Base-by-base conservation (phyloP, 345 rosid genomes). In the Dipteronia sinensis region DNA sequence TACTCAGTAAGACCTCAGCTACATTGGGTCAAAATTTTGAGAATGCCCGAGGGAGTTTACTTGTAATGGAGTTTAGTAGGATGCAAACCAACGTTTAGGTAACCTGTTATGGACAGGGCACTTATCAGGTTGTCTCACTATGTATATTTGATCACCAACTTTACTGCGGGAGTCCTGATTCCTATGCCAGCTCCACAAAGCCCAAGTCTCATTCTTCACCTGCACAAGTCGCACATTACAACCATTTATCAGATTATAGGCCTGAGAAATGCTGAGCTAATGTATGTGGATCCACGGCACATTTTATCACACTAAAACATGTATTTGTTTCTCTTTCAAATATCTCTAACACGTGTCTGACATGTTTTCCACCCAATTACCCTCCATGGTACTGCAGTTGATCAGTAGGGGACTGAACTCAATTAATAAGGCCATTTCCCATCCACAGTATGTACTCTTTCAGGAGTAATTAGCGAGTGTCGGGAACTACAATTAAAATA, bases 141-240 rank as follows among this genome's bases (percentile, higher is more conserved):
- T 89, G 86, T 91, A 93, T 67, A 95, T 88, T 78, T 85, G 89
- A 82, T 95, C 97, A 15, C 95, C 98, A 2, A 87, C 77, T 25
- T 73, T 40, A 56, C 76, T 76, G 10, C 51, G 77, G n/a, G 86
- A 65, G 82, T 95, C 92, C 85, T 93, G 99, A 67, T 95, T 95
- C 44, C 98, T 80, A 38, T 90, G 87, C 98, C 98, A 95, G 25
- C 91, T 92, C 99, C 99, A 93, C 56, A 93, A 65, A 17, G 98
- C 97, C 88, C 91, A 88, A 9, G 97, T 93, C 74, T 89, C 99
- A 67, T 95, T 95, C 76, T 89, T 93, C 68, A 93, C 90, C 99
- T 93, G 86, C 81, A 81, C 81, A 81, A 69, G 53, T 31, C 69
- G 16, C 69, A 67, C 23, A 10, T 7, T 29, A 20, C 44, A 53